Evolutionary conservation across 306 rosid genomes (phyloP), one percentile per base, ranked within the genome.

Genomic region (Cucumis hystrix): DNA sequence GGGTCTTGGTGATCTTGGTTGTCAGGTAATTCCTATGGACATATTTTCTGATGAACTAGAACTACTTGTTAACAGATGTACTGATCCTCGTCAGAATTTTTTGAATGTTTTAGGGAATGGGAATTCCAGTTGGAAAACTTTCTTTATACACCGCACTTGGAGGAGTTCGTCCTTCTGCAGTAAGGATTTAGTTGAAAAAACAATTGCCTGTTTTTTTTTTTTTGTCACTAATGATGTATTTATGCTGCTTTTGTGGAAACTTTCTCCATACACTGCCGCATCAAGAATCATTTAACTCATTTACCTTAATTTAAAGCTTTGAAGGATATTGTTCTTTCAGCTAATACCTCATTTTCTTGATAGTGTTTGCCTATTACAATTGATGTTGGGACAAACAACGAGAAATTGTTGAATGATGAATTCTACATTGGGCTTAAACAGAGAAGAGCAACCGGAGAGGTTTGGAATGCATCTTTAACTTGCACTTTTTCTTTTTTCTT

Each of bases 1-100:
- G 86, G 98, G 98, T 68, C 98, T 95, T 30, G 98, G 98, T 20
- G 98, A 95, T 88, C 96, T 96, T 61, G 98, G 99, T 77, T 91
- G 98, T 84, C 99, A 96, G 97, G 98, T 95, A 82, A 58, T 51
- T 57, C 73, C 37, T 47, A 54, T 54, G 74, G 63, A 51, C 28
- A 28, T 30, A 75, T 79, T 28, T 64, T 63, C 65, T 45, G 25
- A 75, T 68, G 43, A 56, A 33, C 4, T 72, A 18, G 23, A 30
- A n/a, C 35, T 33, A 33, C 79, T 16, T 74, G 37, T 11, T 41
- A 12, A 8, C 25, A 40, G 68, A 37, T 51, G 39, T 1, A 40
- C 28, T 51, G 61, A 51, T 52, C 63, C 59, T 74, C 39, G 57
- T 49, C 74, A 43, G 20, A 55, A 58, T 21, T 39, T 81, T 65